phyloP scores from a whole-genome alignment of 805 yeast genomes.

The Candida succiphila region DNA sequence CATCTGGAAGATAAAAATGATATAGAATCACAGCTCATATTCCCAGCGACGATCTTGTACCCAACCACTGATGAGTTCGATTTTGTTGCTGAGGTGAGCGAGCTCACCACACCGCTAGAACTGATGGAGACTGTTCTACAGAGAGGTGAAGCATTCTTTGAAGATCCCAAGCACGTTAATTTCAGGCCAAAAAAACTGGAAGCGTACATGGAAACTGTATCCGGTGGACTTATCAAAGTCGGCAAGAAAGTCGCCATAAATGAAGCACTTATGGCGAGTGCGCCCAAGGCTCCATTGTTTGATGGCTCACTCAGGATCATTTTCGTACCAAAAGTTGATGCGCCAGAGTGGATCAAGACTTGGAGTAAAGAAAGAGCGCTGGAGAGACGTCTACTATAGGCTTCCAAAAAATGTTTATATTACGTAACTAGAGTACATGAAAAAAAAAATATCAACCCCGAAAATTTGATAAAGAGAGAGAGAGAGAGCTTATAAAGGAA shows the following conservation, averaged over 20 bases:
- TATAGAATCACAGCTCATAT: slow-evolving; percentile 66
- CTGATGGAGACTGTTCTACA: slow-evolving; percentile 49
- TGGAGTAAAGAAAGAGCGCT: slow-evolving; percentile 61
- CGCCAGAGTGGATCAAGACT: slow-evolving; percentile 50
- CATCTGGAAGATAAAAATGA: slow-evolving; percentile 57
- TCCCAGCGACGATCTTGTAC: slow-evolving; percentile 73
- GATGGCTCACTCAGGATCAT: slow-evolving; percentile 66
- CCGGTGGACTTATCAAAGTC: slow-evolving; percentile 79
- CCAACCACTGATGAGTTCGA: slow-evolving; percentile 84
- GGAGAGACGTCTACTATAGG: too few relatives aligned
- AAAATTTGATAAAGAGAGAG: too few relatives aligned
- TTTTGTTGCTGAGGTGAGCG: slow-evolving; percentile 66
- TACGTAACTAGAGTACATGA: too few relatives aligned
- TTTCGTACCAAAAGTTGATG: slow-evolving; percentile 66
- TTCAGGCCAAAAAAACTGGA: slow-evolving; percentile 53
- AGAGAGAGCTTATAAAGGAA: neutral
- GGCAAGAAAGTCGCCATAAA: slow-evolving; percentile 68
- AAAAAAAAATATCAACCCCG: too few relatives aligned
- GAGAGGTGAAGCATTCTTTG: slow-evolving; percentile 64
- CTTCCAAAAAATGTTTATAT: too few relatives aligned
- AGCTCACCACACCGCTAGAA: slow-evolving; percentile 56
- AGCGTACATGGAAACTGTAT: slow-evolving; percentile 69
- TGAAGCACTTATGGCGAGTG: slow-evolving; percentile 49
- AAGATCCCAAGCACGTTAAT: slow-evolving; percentile 47
- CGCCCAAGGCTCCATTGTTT: slow-evolving; percentile 65